These are phyloP conservation scores for Lecanicillium sp. DNA, from an alignment of 2,329 filamentous ascomycete species.

Conservation along the genomic window DNA sequence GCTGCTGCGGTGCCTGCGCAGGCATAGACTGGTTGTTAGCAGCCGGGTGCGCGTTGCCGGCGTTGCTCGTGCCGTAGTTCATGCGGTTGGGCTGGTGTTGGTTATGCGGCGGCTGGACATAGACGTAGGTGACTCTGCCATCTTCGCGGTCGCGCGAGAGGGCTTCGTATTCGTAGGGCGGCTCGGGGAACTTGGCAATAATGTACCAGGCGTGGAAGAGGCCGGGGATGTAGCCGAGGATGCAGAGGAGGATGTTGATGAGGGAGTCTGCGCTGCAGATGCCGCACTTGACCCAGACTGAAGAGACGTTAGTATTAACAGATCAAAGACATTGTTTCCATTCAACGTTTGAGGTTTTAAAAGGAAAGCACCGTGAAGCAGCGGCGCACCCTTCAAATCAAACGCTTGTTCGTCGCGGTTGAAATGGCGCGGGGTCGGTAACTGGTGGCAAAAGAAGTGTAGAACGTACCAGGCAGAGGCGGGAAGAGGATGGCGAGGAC, in stretches of 20 bases:
- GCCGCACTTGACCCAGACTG: conserved; percentile 91
- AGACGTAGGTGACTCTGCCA: conserved; percentile 67
- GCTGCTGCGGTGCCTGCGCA: conserved; percentile 14
- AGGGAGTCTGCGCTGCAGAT: conserved; percentile 87
- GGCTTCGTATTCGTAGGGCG: conserved; percentile 60
- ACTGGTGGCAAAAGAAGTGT: conserved; percentile 13
- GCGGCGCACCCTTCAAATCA: too few relatives aligned
- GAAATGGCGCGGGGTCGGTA: conserved; percentile 10
- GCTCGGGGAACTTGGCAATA: conserved; percentile 80
- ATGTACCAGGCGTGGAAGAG: conserved; percentile 98
- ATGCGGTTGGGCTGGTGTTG: conserved; percentile 29
- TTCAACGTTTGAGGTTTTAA: too few relatives aligned
- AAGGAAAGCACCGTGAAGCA: background rate
- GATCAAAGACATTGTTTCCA: background rate
- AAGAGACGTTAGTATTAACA: too few relatives aligned
- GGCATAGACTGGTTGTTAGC: conserved; percentile 10
- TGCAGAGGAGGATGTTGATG: conserved; percentile 89
- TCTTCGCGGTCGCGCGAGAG: conserved; percentile 48
- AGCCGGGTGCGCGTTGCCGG: conserved; percentile 14
- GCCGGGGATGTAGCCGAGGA: conserved; percentile 72
- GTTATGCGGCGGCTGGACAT: conserved; percentile 47
- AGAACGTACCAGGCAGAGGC: conserved; percentile 54
- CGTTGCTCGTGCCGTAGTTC: conserved; percentile 38
- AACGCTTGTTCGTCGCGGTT: conserved; percentile 15
- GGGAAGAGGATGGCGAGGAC: conserved; percentile 57